Percentiles rank a stretch among this genome's conserved stretches.
Evolutionary conservation across 73 alveolate genomes (phyloP).

Genomic region (Effrenium voratum): DNA sequence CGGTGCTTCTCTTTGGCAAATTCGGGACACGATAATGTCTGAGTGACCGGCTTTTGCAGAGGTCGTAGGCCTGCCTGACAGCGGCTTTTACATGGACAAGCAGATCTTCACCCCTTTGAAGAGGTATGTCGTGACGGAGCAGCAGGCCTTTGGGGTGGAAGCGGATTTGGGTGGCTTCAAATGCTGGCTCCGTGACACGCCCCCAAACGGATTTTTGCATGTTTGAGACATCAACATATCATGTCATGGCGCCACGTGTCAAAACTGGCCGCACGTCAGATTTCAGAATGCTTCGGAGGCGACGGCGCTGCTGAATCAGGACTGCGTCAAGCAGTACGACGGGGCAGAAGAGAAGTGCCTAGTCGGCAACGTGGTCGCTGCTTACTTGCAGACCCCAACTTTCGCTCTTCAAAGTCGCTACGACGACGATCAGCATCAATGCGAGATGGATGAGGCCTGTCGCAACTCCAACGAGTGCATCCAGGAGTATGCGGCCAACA

Average conservation of each 20-base stretch:
- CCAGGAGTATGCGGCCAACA: not conserved
- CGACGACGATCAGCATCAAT: constrained; percentile 49
- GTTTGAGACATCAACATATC: too few species aligned
- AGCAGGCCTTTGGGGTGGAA: too few species aligned
- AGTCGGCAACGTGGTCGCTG: constrained; percentile 28
- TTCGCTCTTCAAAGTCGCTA: constrained; percentile 56
- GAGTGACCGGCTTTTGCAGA: too few species aligned
- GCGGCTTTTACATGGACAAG: constrained; percentile 72
- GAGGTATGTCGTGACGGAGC: constrained; percentile 42
- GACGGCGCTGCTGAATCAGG: constrained; percentile 37
- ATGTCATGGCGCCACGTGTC: too few species aligned
- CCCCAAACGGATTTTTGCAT: too few species aligned
- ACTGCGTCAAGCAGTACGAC: not conserved
- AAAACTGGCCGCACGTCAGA: too few species aligned
- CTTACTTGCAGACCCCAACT: constrained; percentile 10
- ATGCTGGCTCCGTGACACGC: too few species aligned
- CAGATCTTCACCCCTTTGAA: constrained; percentile 58
- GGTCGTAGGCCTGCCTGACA: constrained; percentile 34
- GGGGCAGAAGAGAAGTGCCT: constrained; percentile 39
- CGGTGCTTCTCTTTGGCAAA: too few species aligned
- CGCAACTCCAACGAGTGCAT: not conserved
- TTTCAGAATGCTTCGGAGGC: too few species aligned
- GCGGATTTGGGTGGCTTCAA: too few species aligned
- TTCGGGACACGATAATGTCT: too few species aligned
- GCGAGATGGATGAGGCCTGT: constrained; percentile 49